Percentiles rank a stretch among this genome's conserved stretches.
These are phyloP conservation scores for Heliosperma pusillum DNA, from an alignment of 148 eudicot species.

Conservation along the genomic window DNA sequence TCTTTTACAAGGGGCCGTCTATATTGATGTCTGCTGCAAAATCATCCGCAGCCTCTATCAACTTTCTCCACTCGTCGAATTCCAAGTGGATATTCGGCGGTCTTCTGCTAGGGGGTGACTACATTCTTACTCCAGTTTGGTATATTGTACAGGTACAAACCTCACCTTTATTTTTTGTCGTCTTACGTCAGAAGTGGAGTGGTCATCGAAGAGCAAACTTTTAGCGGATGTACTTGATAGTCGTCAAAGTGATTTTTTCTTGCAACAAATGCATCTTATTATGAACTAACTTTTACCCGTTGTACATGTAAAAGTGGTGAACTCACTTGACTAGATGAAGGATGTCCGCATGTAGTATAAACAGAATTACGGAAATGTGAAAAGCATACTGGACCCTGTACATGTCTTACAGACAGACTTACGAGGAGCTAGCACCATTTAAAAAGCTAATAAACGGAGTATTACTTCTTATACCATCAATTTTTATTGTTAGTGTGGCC, in stretches of 20 bases:
- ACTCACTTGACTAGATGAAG: no score
- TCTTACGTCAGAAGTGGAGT: no score
- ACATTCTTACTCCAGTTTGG: constrained; percentile 71
- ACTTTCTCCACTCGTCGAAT: constrained; percentile 23
- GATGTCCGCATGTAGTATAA: no score
- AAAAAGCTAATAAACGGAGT: background rate
- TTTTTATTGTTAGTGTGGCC: background rate
- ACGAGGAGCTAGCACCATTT: background rate
- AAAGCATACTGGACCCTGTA: background rate
- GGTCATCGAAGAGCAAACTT: background rate
- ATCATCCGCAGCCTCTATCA: constrained; percentile 17
- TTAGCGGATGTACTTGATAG: background rate
- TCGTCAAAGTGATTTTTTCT: background rate
- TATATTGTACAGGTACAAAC: constrained; percentile 71
- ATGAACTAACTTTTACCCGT: background rate
- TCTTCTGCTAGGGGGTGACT: constrained; percentile 54
- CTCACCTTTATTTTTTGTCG: no score
- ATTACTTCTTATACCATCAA: background rate
- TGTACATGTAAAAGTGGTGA: no score
- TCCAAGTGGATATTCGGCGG: constrained; percentile 59
- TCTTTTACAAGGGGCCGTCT: constrained; percentile 55
- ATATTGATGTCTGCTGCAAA: constrained; percentile 24
- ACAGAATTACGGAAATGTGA: background rate
- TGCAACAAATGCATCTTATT: background rate
- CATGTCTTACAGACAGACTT: background rate